A percentile compares a stretch with the other conserved stretches of the same genome.
phyloP scores from a whole-genome alignment of 148 eudicot genomes.

The Drosera capensis region DNA sequence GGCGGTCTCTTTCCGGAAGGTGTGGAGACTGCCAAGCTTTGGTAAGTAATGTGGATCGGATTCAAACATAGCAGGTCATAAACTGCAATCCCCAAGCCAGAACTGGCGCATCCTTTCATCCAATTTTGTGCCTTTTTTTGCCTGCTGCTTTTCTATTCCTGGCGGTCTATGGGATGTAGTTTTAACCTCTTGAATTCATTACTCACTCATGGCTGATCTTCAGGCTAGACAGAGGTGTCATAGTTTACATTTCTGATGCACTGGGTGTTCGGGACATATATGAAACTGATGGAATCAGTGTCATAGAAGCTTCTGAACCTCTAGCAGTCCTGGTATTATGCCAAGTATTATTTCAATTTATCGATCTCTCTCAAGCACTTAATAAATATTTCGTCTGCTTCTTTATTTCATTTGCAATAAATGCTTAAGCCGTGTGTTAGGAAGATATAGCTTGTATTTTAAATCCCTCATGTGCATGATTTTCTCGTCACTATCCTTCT shows the following conservation, averaged over 20 bases:
- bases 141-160: neutral
- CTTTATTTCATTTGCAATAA: neutral
- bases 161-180: no score
- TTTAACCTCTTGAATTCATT: neutral
- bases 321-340: constrained; percentile 72
- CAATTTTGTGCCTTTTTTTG: neutral
- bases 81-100: neutral
- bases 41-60: no score
- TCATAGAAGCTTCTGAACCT: constrained; percentile 81
- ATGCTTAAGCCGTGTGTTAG: neutral
- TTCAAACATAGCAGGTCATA: neutral
- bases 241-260: constrained; percentile 90
- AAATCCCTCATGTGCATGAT: neutral
- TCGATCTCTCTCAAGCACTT: neutral
- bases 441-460: neutral
- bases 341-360: neutral
- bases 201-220: constrained; percentile 4
- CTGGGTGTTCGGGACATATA: constrained; percentile 94
- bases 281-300: constrained; percentile 87
- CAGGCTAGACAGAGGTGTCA: constrained; percentile 97
- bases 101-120: no score
- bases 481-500: neutral
- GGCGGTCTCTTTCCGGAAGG: constrained; percentile 99
- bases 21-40: constrained; percentile 80
- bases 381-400: neutral